phyloP scores from a whole-genome alignment of 768 basidiomycete genomes.

The Leucocoprinus leucothites region DNA sequence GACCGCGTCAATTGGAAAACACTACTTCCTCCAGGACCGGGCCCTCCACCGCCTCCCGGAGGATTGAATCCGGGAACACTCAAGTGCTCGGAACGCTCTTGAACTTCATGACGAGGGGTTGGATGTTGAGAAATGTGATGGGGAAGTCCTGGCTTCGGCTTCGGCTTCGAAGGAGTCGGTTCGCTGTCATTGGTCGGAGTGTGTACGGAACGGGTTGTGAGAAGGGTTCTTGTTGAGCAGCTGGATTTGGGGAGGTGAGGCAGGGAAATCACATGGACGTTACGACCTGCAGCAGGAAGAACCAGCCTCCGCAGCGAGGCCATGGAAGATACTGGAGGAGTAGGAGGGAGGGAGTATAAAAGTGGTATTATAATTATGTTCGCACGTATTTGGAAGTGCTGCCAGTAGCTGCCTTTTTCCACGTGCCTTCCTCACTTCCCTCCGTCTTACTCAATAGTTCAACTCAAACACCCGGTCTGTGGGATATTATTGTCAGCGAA shows the following conservation, averaged over 20 bases:
- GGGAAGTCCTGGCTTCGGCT: slow-evolving; percentile 7
- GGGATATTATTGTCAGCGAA: too few species aligned
- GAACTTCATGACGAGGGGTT: slow-evolving; percentile 36
- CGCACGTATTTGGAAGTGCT: not conserved
- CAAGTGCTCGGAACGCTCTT: slow-evolving; percentile 35
- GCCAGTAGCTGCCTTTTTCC: too few species aligned
- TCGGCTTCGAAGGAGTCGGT: slow-evolving; percentile 7
- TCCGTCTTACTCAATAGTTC: too few species aligned
- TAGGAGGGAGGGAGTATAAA: not conserved
- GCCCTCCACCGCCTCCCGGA: slow-evolving; percentile 32
- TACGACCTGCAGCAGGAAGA: not conserved
- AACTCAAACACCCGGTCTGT: too few species aligned
- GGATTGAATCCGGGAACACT: slow-evolving; percentile 42
- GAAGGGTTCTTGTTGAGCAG: not conserved
- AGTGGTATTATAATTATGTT: not conserved
- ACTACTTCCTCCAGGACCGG: slow-evolving; percentile 28
- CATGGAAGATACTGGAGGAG: not conserved
- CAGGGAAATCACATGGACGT: not conserved
- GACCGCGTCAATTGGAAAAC: slow-evolving; percentile 35
- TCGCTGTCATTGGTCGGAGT: slow-evolving; percentile 4
- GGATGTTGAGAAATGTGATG: slow-evolving; percentile 13
- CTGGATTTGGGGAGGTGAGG: not conserved
- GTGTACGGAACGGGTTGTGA: slow-evolving; percentile 1
- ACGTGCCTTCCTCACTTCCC: too few species aligned
- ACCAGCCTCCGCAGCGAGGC: slow-evolving; percentile 5